These are phyloP conservation scores for Syzygium aromaticum DNA, from an alignment of 345 rosid species.

Conservation along the genomic window DNA sequence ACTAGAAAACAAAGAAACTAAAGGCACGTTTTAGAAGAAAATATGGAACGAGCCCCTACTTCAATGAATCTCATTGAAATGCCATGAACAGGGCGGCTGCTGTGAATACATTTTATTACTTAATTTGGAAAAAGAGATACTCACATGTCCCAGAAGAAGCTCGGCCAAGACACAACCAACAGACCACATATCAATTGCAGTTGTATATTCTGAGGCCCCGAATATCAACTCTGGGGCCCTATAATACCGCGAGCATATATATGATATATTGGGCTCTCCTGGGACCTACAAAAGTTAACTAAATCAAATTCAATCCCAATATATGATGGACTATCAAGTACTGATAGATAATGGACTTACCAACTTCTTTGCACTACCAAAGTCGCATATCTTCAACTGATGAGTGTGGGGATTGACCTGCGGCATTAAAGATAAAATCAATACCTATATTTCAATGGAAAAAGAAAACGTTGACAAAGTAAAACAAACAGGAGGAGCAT, in stretches of 20 bases:
- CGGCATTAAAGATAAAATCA: constrained; percentile 9
- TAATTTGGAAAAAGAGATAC: neutral
- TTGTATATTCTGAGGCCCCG: constrained; percentile 92
- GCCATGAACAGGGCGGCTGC: neutral
- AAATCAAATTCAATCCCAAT: neutral
- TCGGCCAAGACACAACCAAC: constrained; percentile 95
- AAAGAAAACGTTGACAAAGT: neutral
- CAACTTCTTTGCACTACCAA: constrained; percentile 99
- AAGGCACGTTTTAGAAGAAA: neutral
- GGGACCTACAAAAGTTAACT: constrained; percentile 50
- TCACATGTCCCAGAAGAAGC: constrained; percentile 87
- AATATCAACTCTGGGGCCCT: constrained; percentile 99
- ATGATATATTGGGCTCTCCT: constrained; percentile 96
- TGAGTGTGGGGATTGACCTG: constrained; percentile 91
- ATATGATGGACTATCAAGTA: neutral
- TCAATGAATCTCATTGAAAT: neutral
- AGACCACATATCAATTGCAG: constrained; percentile 98
- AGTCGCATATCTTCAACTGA: constrained; percentile 91
- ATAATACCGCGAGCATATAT: constrained; percentile 95
- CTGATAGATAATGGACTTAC: constrained; percentile 29
- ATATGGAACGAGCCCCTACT: neutral
- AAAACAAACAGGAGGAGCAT: neutral
- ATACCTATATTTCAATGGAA: neutral
- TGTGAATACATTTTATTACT: neutral
- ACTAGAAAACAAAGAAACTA: neutral